Evolutionary conservation across 2,329 filamentous ascomycete genomes (phyloP).

Genomic region (Nemania sp.): DNA sequence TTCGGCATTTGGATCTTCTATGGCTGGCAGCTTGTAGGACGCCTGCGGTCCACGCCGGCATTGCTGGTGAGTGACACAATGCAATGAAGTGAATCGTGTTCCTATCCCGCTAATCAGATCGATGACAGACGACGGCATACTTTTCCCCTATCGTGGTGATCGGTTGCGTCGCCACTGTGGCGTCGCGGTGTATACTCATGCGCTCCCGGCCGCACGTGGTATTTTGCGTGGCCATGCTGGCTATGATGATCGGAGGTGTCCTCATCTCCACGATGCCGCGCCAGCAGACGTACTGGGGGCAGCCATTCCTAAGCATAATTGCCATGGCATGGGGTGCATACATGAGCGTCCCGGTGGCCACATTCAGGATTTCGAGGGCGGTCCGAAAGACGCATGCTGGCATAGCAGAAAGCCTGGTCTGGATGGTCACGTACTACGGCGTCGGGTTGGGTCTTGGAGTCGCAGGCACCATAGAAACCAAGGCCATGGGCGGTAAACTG

Average conservation of each 20-base stretch:
- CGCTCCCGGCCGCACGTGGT: constrained; percentile 40
- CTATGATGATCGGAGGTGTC: constrained; percentile 50
- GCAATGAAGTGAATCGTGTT: background rate
- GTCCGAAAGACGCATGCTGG: constrained; percentile 47
- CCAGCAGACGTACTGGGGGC: constrained; percentile 65
- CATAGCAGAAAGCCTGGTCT: constrained; percentile 32
- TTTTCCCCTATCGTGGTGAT: constrained; percentile 31
- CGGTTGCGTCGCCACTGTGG: constrained; percentile 37
- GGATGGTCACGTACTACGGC: constrained; percentile 69
- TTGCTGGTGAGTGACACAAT: constrained; percentile 34
- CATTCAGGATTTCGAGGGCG: constrained; percentile 61
- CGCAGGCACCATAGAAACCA: constrained; percentile 64
- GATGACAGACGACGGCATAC: constrained; percentile 38
- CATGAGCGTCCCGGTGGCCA: constrained; percentile 68
- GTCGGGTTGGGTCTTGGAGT: constrained; percentile 69
- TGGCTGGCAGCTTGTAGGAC: constrained; percentile 47
- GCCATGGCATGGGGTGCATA: constrained; percentile 68
- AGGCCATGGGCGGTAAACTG: constrained; percentile 35
- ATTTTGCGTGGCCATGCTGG: constrained; percentile 50
- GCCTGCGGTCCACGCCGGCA: constrained; percentile 37
- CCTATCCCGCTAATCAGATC: constrained; percentile 20
- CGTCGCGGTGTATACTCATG: constrained; percentile 37
- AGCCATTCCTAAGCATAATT: constrained; percentile 62
- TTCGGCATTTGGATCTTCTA: constrained; percentile 50
- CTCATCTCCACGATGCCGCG: constrained; percentile 54